Base-by-base conservation (phyloP, 768 basidiomycete species). In the Boletus vermiculosoides region DNA sequence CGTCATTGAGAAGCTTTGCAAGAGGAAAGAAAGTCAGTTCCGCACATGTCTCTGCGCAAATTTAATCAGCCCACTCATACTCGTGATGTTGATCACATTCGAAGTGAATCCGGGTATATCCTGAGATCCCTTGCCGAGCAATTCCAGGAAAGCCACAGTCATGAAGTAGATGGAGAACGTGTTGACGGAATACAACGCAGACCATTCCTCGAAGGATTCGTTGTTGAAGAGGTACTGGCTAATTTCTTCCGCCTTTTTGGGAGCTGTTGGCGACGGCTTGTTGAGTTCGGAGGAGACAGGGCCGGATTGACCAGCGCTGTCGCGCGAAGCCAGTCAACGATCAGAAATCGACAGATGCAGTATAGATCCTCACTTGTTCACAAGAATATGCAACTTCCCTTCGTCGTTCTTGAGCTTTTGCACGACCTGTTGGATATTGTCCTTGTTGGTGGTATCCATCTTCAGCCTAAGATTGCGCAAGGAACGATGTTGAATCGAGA, bases 81-180 rank as follows among this genome's bases (percentile, higher is more conserved):
- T 88, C 4, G 90, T 90, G 60, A 85, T 85, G 68, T 91, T 92
- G 64, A 92, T 80, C 30, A 92, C 85, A 46, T 73, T 79, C 22
- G 90, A 85, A 20, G 82, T 83, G 67, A 80, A 86, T 5, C 77
- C 79, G 9, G 76, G 72, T 33, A 70, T 68, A 57, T 88, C 87
- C 62, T 81, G 76, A 23, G 86, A 82, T 31, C 88, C 90, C 62
- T 84, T 87, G 52, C 84, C 85, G 45, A 92, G 80, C 41, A 92
- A 75, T 5, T 86, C 90, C 45, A 91, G 71, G 72, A 92, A 91
- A 0, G 88, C 90, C 8, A 81, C 83, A 0, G 88, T 88, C 57
- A 85, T 80, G 66, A 92, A 92, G 74, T 83, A 92, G 52, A 86
- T 74, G n/a, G 91, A 85, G 65, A 86, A 84, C 0, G 86, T 81